Evolutionary conservation across 129 eudicot species (phyloP).

Genomic region (carrot (Daucus carota)): DNA sequence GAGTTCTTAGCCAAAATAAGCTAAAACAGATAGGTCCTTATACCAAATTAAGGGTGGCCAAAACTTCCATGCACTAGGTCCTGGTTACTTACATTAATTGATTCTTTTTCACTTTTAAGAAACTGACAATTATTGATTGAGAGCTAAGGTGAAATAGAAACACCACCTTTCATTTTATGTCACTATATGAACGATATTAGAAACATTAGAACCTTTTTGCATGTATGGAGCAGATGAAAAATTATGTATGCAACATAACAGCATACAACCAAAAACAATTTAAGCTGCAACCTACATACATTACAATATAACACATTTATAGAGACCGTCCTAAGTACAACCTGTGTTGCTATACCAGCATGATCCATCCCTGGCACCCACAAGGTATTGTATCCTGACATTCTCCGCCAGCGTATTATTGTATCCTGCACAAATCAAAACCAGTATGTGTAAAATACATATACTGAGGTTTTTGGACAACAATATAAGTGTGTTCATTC

Average conservation of each 20-base stretch:
- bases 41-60: neutral
- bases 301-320: neutral
- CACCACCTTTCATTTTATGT: neutral
- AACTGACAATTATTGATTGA: neutral
- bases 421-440: constrained; percentile 52
- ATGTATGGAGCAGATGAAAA: neutral
- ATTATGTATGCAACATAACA: neutral
- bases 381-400: constrained; percentile 88
- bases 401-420: constrained; percentile 87
- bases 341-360: constrained; percentile 99
- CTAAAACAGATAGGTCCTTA: neutral
- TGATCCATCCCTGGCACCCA: constrained; percentile 99
- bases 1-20: neutral
- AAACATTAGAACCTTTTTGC: neutral
- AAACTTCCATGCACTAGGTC: neutral
- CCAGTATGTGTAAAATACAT: neutral
- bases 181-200: neutral
- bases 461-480: neutral
- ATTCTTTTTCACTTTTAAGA: neutral
- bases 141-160: neutral
- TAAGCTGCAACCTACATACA: neutral
- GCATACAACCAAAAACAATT: neutral
- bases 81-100: neutral
- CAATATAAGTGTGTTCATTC: neutral
- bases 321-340: constrained; percentile 7